Percentiles rank a stretch among this genome's conserved stretches.
Evolutionary conservation across 768 basidiomycete genomes (phyloP).

Genomic region (Tulasnella sp.): DNA sequence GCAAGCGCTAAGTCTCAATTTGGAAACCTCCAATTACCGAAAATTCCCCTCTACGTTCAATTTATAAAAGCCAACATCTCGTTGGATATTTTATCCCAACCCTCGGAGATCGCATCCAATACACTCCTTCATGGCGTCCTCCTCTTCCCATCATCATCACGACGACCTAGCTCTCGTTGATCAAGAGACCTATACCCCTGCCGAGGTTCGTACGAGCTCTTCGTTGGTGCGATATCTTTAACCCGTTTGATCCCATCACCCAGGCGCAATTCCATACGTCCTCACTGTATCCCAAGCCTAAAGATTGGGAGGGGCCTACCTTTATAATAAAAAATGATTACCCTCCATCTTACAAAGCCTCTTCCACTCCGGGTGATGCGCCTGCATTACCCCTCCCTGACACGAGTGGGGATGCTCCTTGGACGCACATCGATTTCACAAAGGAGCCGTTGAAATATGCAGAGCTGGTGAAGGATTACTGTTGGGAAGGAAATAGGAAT

Average conservation of each 20-base stretch:
- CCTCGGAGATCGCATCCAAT: neutral
- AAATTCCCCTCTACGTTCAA: neutral
- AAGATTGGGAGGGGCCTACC: neutral
- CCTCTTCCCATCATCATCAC: neutral
- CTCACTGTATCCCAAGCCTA: neutral
- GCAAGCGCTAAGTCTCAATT: neutral
- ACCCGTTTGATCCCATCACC: neutral
- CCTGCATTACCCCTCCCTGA: neutral
- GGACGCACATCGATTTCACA: constrained; percentile 3
- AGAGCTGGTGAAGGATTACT: neutral
- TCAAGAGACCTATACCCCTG: too few species aligned
- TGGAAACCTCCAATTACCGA: neutral
- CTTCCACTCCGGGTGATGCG: neutral
- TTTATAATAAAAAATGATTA: constrained; percentile 1
- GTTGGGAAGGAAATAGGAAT: constrained; percentile 2
- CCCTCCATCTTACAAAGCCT: neutral
- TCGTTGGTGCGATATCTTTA: neutral
- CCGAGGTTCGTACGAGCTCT: neutral
- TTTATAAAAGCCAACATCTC: neutral
- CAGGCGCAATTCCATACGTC: constrained; percentile 6
- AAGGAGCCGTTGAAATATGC: neutral
- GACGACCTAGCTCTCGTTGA: neutral
- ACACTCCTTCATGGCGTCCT: neutral
- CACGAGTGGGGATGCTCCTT: neutral
- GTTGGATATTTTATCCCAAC: neutral